These are phyloP conservation scores for Cucurbita argyrosperma DNA, from an alignment of 306 rosid genomes.

Conservation along the genomic window DNA sequence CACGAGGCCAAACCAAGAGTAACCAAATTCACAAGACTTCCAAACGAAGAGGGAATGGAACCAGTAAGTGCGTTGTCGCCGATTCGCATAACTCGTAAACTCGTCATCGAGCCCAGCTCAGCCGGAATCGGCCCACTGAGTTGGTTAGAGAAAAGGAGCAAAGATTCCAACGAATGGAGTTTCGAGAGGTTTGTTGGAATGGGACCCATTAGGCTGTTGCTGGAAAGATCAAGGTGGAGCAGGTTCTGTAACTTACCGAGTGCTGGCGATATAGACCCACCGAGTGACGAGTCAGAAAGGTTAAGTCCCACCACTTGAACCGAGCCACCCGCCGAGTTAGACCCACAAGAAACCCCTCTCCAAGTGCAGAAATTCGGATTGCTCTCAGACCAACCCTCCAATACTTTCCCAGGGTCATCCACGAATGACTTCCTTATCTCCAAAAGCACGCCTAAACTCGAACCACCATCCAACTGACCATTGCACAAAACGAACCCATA, in stretches of 20 bases:
- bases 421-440: conserved; percentile 50
- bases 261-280: conserved; percentile 51
- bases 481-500: conserved; percentile 13
- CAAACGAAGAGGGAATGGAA: conserved; percentile 58
- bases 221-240: conserved; percentile 65
- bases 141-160: conserved; percentile 63
- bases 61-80: conserved; percentile 70
- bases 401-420: conserved; percentile 43
- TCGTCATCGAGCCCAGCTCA: conserved; percentile 44
- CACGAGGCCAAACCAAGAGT: conserved; percentile 65
- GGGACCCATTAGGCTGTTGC: conserved; percentile 61
- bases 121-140: conserved; percentile 54
- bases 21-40: conserved; percentile 34
- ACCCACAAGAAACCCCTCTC: conserved; percentile 59
- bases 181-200: conserved; percentile 63
- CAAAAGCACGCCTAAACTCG: conserved; percentile 46
- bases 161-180: conserved; percentile 47
- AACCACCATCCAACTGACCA: neutral
- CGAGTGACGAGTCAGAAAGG: conserved; percentile 78
- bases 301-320: conserved; percentile 44
- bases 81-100: conserved; percentile 64
- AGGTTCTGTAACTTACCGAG: conserved; percentile 49
- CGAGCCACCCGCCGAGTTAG: conserved; percentile 22
- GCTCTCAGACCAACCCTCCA: conserved; percentile 51
- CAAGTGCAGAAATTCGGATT: conserved; percentile 54